A percentile compares a stretch with the other conserved stretches of the same genome.
phyloP scores from a whole-genome alignment of 768 basidiomycete species.

The Tylopilus felleus region DNA sequence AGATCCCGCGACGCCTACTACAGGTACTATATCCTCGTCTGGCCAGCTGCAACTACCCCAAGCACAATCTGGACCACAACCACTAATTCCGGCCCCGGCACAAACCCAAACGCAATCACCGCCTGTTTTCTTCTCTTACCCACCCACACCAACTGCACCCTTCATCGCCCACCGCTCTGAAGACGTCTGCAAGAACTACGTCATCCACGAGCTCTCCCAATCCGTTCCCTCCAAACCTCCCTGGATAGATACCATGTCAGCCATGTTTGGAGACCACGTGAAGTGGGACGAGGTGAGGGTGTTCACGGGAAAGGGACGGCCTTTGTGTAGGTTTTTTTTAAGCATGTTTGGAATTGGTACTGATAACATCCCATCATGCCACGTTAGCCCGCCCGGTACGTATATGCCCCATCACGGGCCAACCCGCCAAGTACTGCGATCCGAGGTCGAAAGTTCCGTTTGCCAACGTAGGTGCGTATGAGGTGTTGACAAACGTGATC shows the following conservation, averaged over 20 bases:
- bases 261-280: conserved; percentile 83
- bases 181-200: conserved; percentile 62
- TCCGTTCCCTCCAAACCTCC: conserved; percentile 44
- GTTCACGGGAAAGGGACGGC: conserved; percentile 62
- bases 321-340: conserved; percentile 45
- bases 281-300: conserved; percentile 74
- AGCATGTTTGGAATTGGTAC: background rate
- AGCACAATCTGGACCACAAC: background rate
- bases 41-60: conserved; percentile 1
- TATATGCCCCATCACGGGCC: conserved; percentile 77
- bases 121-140: conserved; percentile 9
- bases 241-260: conserved; percentile 73
- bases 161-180: conserved; percentile 38
- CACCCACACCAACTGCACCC: conserved; percentile 8
- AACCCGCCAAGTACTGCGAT: conserved; percentile 72
- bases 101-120: conserved; percentile 1
- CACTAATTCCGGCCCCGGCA: background rate
- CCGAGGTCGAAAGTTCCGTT: conserved; percentile 79
- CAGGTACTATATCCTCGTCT: background rate
- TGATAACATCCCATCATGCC: background rate
- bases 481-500: conserved; percentile 57
- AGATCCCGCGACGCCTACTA: background rate
- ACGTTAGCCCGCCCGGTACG: conserved; percentile 53
- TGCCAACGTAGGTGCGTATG: conserved; percentile 64
- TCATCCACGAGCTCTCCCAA: conserved; percentile 62